Conservation (phyloP, 768 basidiomycete genomes). For the Hebeloma cylindrosporum region DNA sequence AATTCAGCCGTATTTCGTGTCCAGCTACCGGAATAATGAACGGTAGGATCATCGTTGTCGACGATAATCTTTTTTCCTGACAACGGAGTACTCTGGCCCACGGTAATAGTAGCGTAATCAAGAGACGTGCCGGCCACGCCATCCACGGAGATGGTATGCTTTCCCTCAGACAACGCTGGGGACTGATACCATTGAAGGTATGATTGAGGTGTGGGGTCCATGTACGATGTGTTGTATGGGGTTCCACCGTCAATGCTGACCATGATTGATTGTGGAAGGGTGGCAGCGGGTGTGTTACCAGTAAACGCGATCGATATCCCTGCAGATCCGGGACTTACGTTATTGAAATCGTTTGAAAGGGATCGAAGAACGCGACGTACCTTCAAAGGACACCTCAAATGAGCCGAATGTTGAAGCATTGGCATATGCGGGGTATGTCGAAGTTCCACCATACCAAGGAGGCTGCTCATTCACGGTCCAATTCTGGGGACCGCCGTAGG, state of each 20-base stretch:
- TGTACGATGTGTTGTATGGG: constrained; percentile 12
- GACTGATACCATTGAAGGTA: constrained; percentile 28
- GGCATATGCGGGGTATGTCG: no score
- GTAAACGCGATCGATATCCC: constrained; percentile 14
- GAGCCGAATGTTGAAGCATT: neutral
- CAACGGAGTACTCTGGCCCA: constrained; percentile 22
- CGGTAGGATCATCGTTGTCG: constrained; percentile 22
- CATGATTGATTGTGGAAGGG: constrained; percentile 11
- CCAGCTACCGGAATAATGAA: constrained; percentile 23
- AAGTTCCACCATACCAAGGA: no score
- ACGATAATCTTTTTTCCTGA: constrained; percentile 19
- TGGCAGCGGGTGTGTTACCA: constrained; percentile 11
- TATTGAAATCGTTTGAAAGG: no score
- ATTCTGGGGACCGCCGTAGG: no score
- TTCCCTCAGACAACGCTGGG: constrained; percentile 17
- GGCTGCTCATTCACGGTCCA: no score
- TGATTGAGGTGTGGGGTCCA: constrained; percentile 14
- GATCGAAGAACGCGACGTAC: no score
- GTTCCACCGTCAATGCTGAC: constrained; percentile 23
- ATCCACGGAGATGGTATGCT: constrained; percentile 20
- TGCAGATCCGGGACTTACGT: no score
- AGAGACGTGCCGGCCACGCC: constrained; percentile 21
- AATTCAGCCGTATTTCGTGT: constrained; percentile 10
- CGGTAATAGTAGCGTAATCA: constrained; percentile 22
- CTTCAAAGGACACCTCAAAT: no score